Base-by-base conservation (phyloP, 2,329 filamentous ascomycete genomes). In the Arachnomyces sp. region DNA sequence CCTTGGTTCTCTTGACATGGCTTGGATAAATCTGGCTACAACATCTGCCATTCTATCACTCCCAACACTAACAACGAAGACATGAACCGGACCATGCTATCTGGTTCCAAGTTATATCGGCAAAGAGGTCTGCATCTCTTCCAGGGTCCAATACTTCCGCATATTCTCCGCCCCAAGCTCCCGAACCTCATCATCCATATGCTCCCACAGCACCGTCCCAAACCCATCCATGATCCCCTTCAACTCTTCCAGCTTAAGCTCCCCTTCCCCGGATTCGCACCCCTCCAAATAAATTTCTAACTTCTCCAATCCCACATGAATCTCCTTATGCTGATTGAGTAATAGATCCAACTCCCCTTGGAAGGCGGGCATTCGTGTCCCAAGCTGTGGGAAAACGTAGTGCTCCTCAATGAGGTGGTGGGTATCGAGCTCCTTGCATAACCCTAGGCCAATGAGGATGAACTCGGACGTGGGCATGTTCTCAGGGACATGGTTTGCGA, bases 351-450 rank as follows among this genome's bases (percentile, higher is more conserved):
- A 71, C n/a, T 74, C 71, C 47, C 65, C 68, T 44, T 70, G 68
- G 57, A 94, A 94, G 49, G 84, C 81, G 4, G 84, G 79, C 86
- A 93, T 93, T 49, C 78, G 80, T 51, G 67, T 68, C 9, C 83
- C 86, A 2, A 94, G 73, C 1, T 81, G 56, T 1, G 88, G 89
- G 60, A 94, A 94, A 31, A 94, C 71, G 58, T 87, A 77, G 20
- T 70, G 65, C 62, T 95, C 88, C 60, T 94, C 89, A 54, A 94
- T 90, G 42, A 66, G 68, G 66, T 94, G 89, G 65, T 94, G 88
- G 42, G 76, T 64, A 7, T 77, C 74, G n/a, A 94, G 76, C 43
- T 82, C 74, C 12, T 72, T 70, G 49, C 76, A 73, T 58, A 94
- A 87, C 36, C 78, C 67, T n/a, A 85, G 68, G 25, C 81, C 84